Conservation (phyloP, 768 basidiomycete genomes). For the Amanita subjunquillea region DNA sequence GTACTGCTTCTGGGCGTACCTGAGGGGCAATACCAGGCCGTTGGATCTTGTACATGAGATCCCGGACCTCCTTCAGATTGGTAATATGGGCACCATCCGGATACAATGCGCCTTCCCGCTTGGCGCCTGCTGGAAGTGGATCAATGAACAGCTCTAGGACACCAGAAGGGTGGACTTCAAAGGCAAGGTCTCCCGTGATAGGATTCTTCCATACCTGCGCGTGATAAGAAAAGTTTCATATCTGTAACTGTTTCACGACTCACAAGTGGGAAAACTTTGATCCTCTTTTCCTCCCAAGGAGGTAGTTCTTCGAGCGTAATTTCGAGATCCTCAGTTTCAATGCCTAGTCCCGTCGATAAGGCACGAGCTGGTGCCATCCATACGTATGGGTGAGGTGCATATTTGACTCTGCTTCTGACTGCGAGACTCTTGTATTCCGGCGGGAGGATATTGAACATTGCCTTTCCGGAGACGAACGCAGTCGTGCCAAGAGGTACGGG, state of each 20-base stretch:
- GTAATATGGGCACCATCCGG: slow-evolving; percentile 23
- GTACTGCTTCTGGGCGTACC: slow-evolving; percentile 26
- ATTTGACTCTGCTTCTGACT: slow-evolving; percentile 64
- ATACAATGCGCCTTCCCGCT: slow-evolving; percentile 56
- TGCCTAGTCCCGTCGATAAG: slow-evolving; percentile 70
- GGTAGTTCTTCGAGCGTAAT: slow-evolving; percentile 58
- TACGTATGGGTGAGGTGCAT: slow-evolving; percentile 81
- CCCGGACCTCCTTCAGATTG: slow-evolving; percentile 12
- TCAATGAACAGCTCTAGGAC: slow-evolving; percentile 55
- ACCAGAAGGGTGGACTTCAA: slow-evolving; percentile 86
- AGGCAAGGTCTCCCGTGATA: slow-evolving; percentile 68
- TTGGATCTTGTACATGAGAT: slow-evolving; percentile 13
- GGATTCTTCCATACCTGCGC: slow-evolving; percentile 89
- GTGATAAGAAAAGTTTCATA: background rate
- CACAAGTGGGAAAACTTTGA: slow-evolving; percentile 62
- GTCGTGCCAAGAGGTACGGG: slow-evolving; percentile 81
- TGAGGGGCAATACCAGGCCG: slow-evolving; percentile 67
- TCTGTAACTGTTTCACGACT: slow-evolving; percentile 8
- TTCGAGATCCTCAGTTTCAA: slow-evolving; percentile 72
- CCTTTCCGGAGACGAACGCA: slow-evolving; percentile 71
- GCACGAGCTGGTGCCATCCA: slow-evolving; percentile 82
- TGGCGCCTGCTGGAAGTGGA: slow-evolving; percentile 56
- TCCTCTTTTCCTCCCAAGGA: slow-evolving; percentile 67
- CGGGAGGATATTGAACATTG: slow-evolving; percentile 77
- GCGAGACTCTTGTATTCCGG: slow-evolving; percentile 68